phyloP scores from a whole-genome alignment of 1,284 basidiomycete genomes.

The Cutaneotrichosporon sp. region DNA sequence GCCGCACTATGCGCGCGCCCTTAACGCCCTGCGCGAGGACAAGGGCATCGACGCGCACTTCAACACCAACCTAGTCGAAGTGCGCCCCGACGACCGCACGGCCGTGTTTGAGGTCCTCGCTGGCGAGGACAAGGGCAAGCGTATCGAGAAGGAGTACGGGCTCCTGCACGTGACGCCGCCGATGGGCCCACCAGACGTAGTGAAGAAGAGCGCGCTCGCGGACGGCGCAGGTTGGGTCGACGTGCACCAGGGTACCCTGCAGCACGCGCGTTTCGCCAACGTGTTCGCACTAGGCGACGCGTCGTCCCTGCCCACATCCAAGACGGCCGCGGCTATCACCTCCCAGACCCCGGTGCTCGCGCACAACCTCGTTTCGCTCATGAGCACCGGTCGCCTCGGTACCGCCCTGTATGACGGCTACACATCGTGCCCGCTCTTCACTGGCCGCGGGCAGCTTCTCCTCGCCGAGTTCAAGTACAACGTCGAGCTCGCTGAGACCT shows the following conservation, averaged over 20 bases:
- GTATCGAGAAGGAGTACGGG: constrained; percentile 68
- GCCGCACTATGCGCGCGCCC: constrained; percentile 78
- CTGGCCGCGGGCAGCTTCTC: constrained; percentile 59
- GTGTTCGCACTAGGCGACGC: constrained; percentile 88
- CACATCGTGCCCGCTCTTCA: constrained; percentile 51
- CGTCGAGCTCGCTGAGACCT: constrained; percentile 77
- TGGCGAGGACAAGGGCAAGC: constrained; percentile 52
- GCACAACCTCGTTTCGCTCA: constrained; percentile 74
- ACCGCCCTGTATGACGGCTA: constrained; percentile 73
- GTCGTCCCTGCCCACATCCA: constrained; percentile 85
- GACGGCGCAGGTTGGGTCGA: constrained; percentile 83
- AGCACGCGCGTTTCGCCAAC: constrained; percentile 74
- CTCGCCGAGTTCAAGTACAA: constrained; percentile 83
- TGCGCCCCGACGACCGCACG: constrained; percentile 63
- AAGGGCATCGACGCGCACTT: constrained; percentile 77
- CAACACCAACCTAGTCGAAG: constrained; percentile 72
- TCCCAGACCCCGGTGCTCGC: constrained; percentile 86
- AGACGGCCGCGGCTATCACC: constrained; percentile 91
- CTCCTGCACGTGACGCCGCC: constrained; percentile 84
- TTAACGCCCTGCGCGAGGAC: constrained; percentile 69
- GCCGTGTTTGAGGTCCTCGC: constrained; percentile 79
- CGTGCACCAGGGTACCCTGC: constrained; percentile 72
- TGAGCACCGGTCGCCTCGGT: constrained; percentile 66
- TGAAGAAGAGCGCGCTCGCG: constrained; percentile 71
- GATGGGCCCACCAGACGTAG: constrained; percentile 77